Base-by-base conservation (phyloP, 2,329 filamentous ascomycete species). In the Pseudohalonectria lignicola region DNA sequence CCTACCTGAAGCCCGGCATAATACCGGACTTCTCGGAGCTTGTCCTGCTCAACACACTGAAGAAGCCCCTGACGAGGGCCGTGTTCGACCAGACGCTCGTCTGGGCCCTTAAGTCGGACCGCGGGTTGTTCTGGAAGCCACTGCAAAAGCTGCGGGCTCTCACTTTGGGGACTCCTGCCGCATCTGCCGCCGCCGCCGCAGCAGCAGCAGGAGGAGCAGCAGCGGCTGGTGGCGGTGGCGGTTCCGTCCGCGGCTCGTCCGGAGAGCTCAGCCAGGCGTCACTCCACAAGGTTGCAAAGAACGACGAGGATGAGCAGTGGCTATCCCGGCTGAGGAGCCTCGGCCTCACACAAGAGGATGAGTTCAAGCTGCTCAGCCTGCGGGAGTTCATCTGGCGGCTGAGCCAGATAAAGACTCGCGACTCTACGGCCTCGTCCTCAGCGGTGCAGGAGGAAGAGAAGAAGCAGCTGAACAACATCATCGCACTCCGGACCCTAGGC, bases 291-390 rank as follows among this genome's bases (percentile, higher is more conserved):
- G 63, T 83, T 4, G 62, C 73, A 1, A 88, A 79, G 52, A 94
- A 88, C 47, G 87, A 94, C 8, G 90, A 96, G 55, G 92, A 98
- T 53, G 87, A 95, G 44, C 77, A 87, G 47, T 96, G 92, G 88
- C 65, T 98, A n/a, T 69, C 74, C 12, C 82, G 86, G 45, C 62
- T 98, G 34, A 76, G 84, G 36, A 94, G 86, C 45, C 76, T 94
- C 31, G 92, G 92, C 0, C 76, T 98, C 65, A 66, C 70, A 1
- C 53, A 69, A 1, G 88, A 95, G 32, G 90, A 98, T 48, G 92
- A 98, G 47, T 76, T 83, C 53, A 96, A 98, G 56, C 63, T 98
- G 3, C 64, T 96, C 26, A 83, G 80, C 5, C 66, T 98, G 10
- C 72, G 85, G 41, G 88, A 95, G 53, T 96, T 94, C 51, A 85